Conservation (phyloP, 495 filamentous ascomycete genomes). For the Amniculicola lignicola region DNA sequence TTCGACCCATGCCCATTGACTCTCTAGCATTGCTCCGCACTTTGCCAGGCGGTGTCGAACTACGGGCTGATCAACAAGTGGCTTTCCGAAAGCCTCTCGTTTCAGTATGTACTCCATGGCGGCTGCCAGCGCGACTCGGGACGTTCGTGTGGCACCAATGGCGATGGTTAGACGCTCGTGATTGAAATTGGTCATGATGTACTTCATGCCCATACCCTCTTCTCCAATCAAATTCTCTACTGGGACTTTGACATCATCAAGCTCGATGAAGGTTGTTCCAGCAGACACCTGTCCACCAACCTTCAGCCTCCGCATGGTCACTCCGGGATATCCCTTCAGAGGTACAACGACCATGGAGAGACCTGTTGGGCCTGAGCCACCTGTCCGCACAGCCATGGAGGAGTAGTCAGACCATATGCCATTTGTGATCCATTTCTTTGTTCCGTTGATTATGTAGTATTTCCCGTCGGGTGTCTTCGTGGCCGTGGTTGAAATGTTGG, state of each 20-base stretch:
- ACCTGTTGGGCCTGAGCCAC: conserved; percentile 59
- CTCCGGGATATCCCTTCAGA: conserved; percentile 58
- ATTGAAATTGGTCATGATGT: conserved; percentile 84
- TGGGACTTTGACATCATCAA: conserved; percentile 70
- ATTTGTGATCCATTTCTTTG: conserved; percentile 84
- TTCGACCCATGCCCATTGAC: conserved; percentile 70
- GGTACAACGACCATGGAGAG: conserved; percentile 67
- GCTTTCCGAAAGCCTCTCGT: conserved; percentile 72
- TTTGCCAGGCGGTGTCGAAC: conserved; percentile 70
- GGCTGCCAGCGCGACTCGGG: conserved; percentile 60
- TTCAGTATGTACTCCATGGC: conserved; percentile 69
- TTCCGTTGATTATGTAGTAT: conserved; percentile 68
- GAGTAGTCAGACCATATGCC: conserved; percentile 71
- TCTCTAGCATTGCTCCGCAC: conserved; percentile 65
- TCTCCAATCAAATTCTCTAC: conserved; percentile 65
- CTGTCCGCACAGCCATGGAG: conserved; percentile 74
- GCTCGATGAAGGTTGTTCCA: conserved; percentile 73
- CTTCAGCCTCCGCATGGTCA: conserved; percentile 62
- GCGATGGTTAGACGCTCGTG: conserved; percentile 69
- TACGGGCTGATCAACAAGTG: conserved; percentile 69
- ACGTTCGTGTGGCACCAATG: conserved; percentile 58
- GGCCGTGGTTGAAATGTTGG: conserved; percentile 66
- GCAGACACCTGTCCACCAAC: conserved; percentile 58
- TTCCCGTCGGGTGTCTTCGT: conserved; percentile 60
- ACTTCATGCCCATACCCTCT: conserved; percentile 69